Base-by-base conservation (phyloP, 2,329 filamentous ascomycete species). In the Xylariales sp. region DNA sequence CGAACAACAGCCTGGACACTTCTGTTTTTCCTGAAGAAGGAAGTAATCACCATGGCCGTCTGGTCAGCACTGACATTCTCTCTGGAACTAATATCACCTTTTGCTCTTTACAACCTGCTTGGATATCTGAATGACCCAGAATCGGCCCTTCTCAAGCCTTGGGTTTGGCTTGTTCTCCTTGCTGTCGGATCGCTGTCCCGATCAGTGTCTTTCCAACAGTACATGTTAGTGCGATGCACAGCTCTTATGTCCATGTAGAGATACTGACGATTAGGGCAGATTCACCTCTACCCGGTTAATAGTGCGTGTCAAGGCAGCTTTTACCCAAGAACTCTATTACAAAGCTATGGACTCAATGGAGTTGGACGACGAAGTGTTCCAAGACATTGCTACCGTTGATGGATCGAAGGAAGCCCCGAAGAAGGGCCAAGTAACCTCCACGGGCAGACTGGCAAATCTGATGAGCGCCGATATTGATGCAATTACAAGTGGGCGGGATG, bases 401-500 rank as follows among this genome's bases (percentile, higher is more conserved):
- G 56, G 48, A 37, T 48, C 47, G 37, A 49, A 51, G 13, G 37
- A 46, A 29, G 46, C 48, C 24, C 42, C 51, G 28, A 48, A 55
- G 8, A 53, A 55, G 30, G 59, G 56, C 28, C 48, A 56, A 30
- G 59, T 56, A 27, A 64, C 70, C 2, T 71, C 73, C 4, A 65
- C 72, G 6, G 72, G 73, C 13, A 63, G 70, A 13, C 53, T 77
- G 31, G 70, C 72, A 12, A 79, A 76, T 40, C 61, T 80, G 37
- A 78, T 79, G 72, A 70, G 74, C 7, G 72, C 72, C 19, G 76
- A 80, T 46, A 63, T 80, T 8, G 74, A 79, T 38, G 70, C 73
- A 19, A 65, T 80, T 21, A 72, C 64, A 40, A 65, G 57, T 18
- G 66, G 72, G 7, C 65, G 74, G 25, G 75, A 80, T 44, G 56